Evolutionary conservation across 139 green algal species (phyloP), one percentile per base, ranked within the genome.

Genomic region (Micromonas commoda): DNA sequence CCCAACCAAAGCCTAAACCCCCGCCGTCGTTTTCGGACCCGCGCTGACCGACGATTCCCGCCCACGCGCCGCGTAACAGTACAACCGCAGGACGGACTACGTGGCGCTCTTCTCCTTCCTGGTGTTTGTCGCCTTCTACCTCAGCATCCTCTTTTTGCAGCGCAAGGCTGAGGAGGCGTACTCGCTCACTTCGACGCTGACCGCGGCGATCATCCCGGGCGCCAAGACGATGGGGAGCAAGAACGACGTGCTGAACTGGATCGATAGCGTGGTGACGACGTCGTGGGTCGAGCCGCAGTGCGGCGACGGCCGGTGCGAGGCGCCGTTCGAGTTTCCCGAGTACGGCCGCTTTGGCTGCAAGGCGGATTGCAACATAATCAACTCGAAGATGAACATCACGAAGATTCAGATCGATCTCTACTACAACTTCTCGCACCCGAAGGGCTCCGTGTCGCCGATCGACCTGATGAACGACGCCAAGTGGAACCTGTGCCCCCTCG

Each of bases 321-420:
- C 82, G 2, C 91, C 91, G 0, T 93, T 92, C 74, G 91, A 96
- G 78, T 94, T 92, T 78, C 86, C 89, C 1, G 86, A 85, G 0
- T 96, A 93, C 82, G 89, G 89, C 16, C 77, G 86, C 9, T 96
- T 96, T 80, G 91, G 91, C 4, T 96, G 91, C 69, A 84, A 87
- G 29, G 90, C 91, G 2, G 91, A 96, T 68, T 96, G 91, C 78
- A 90, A 90, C 28, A 19, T 26, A 1, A 26, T 64, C 20, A 45
- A 23, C 19, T 13, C 20, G 38, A 51, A 13, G 29, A 24, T 39
- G 19, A 38, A 91, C 61, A 84, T 95, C 0, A 93, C 88, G 2
- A 78, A 65, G 0, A 64, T 91, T 0, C 85, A 91, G 53, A 80
- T 91, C 0, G 87, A 92, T 76, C 70, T 95, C 0, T 88, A 91